These are phyloP conservation scores for Gastrodia elata DNA, from an alignment of 106 monocot genomes.

Conservation along the genomic window DNA sequence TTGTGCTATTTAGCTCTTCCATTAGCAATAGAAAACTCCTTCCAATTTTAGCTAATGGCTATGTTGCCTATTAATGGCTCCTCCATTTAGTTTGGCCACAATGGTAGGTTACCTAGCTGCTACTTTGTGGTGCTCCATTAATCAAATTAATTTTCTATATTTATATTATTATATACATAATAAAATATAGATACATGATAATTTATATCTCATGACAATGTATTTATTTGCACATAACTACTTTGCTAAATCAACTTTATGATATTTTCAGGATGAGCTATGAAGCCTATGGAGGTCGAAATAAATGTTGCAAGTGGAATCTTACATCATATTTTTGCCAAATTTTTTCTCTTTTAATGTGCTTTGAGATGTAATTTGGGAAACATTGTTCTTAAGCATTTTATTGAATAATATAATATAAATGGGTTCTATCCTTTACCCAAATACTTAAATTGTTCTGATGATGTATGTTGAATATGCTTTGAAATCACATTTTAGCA, in stretches of 20 bases:
- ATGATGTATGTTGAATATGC: too few species aligned
- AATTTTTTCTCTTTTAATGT: not conserved
- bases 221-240: not conserved
- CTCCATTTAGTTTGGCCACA: too few species aligned
- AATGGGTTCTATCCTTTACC: not conserved
- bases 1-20: too few species aligned
- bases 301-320: not conserved
- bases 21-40: too few species aligned
- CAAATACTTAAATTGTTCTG: not conserved
- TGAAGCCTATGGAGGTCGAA: not conserved
- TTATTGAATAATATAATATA: conserved; percentile 3
- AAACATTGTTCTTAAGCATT: not conserved
- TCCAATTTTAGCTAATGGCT: too few species aligned
- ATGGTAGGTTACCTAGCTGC: too few species aligned
- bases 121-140: too few species aligned
- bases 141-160: too few species aligned
- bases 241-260: not conserved
- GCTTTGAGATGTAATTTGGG: not conserved
- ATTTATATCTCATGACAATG: not conserved
- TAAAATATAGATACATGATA: too few species aligned
- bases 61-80: too few species aligned
- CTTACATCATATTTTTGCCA: not conserved
- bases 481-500: too few species aligned
- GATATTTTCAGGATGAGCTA: conserved; percentile 5
- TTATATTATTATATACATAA: too few species aligned